These are phyloP conservation scores for Lepidium didymum DNA, from an alignment of 345 rosid genomes.

Conservation along the genomic window DNA sequence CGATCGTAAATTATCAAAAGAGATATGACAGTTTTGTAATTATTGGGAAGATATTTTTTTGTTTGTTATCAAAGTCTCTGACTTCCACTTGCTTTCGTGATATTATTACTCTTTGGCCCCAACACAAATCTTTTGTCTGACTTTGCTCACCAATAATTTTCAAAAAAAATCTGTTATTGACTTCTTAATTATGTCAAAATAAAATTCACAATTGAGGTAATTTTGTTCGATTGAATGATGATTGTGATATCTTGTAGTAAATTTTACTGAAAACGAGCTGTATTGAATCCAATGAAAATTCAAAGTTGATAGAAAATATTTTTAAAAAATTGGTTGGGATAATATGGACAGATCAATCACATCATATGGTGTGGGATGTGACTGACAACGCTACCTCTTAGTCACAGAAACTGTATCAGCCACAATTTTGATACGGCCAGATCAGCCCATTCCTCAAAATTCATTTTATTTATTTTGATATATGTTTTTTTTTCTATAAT, in stretches of 20 bases:
- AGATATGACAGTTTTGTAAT: constrained; percentile 1
- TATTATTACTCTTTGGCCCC: constrained; percentile 1
- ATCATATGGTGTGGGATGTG: constrained; percentile 18
- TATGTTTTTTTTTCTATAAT: neutral
- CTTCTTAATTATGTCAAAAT: neutral
- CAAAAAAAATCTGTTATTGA: neutral
- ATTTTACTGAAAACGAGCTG: neutral
- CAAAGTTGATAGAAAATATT: neutral
- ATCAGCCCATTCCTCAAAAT: neutral
- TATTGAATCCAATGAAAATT: neutral
- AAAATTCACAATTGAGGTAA: too few species aligned
- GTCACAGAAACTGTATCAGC: neutral
- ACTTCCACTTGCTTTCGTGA: neutral
- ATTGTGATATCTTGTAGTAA: neutral
- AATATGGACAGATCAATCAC: constrained; percentile 24
- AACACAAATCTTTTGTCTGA: neutral
- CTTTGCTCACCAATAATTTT: neutral
- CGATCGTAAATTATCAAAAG: neutral
- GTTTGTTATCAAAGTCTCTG: neutral
- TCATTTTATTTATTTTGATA: neutral
- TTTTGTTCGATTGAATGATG: neutral
- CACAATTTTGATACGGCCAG: constrained; percentile 29
- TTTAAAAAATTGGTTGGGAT: constrained; percentile 16
- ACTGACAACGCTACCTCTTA: constrained; percentile 18
- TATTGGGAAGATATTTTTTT: neutral